These are phyloP conservation scores for Ophiognomonia clavigignenti-juglandacearum DNA, from an alignment of 2,329 filamentous ascomycete genomes.

Conservation along the genomic window DNA sequence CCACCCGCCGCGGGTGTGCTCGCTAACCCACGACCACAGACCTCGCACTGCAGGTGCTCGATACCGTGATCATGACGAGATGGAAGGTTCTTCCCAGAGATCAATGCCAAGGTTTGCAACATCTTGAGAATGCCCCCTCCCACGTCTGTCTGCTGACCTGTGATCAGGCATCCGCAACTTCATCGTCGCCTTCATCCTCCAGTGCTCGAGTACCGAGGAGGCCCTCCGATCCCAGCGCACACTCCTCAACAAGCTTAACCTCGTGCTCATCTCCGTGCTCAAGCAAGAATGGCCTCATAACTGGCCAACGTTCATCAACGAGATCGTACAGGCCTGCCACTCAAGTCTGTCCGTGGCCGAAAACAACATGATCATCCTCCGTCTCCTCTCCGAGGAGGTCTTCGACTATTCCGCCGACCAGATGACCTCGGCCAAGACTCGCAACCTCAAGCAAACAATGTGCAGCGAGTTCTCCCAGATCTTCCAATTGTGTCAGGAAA, in stretches of 20 bases:
- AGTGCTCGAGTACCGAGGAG: constrained; percentile 86
- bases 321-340: constrained; percentile 95
- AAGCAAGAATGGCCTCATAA: constrained; percentile 99
- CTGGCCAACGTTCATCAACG: constrained; percentile 99
- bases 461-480: constrained; percentile 98
- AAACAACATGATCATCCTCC: constrained; percentile 99
- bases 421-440: constrained; percentile 97
- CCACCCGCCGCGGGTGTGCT: constrained; percentile 1
- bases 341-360: constrained; percentile 96
- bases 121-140: not conserved
- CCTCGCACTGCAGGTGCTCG: constrained; percentile 90
- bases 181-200: constrained; percentile 96
- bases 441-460: constrained; percentile 97
- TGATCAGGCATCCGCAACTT: constrained; percentile 90
- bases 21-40: constrained; percentile 48
- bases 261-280: constrained; percentile 93
- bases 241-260: constrained; percentile 94
- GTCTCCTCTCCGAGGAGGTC: constrained; percentile 92
- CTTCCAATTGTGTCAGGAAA: constrained; percentile 95
- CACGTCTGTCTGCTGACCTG: constrained; percentile 18
- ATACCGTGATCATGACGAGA: constrained; percentile 97
- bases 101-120: constrained; percentile 75
- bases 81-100: constrained; percentile 97
- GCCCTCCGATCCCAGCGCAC: constrained; percentile 78
- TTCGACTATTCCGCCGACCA: constrained; percentile 98